phyloP scores from a whole-genome alignment of 2,329 filamentous ascomycete genomes.

The Simplicillium sp. region DNA sequence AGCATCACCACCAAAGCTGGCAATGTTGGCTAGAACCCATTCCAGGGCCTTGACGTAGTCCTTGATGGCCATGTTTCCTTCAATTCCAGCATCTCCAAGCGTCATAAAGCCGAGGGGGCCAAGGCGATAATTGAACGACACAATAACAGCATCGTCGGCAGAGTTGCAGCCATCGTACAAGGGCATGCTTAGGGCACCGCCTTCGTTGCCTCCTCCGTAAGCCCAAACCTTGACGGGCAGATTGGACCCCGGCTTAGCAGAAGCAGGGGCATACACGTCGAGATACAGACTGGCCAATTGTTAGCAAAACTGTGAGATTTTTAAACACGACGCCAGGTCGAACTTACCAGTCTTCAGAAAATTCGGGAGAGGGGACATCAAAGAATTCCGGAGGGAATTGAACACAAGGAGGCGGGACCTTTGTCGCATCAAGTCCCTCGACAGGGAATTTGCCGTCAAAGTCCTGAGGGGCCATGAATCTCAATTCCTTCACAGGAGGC shows the following conservation, averaged over 20 bases:
- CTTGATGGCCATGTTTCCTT: slow-evolving; percentile 11
- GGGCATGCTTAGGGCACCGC: neutral
- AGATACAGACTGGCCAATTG: neutral
- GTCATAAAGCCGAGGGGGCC: slow-evolving; percentile 9
- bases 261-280: neutral
- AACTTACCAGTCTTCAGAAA: neutral
- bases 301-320: neutral
- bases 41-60: slow-evolving; percentile 26
- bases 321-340: too few relatives aligned
- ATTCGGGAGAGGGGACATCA: neutral
- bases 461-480: neutral
- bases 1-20: neutral
- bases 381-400: neutral
- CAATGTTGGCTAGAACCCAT: slow-evolving; percentile 26
- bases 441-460: neutral
- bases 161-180: slow-evolving; percentile 1
- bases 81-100: slow-evolving; percentile 6
- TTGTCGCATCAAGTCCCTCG: neutral
- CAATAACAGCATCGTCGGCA: slow-evolving; percentile 6
- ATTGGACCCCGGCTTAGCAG: neutral
- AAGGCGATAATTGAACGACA: slow-evolving; percentile 10
- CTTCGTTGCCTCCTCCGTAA: neutral
- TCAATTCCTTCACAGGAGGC: neutral
- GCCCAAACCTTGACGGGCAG: slow-evolving; percentile 1
- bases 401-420: neutral